Percentiles rank a stretch among this genome's conserved stretches.
phyloP scores from a whole-genome alignment of 192 early-diverging fungal species.

The Mortierella alpina region DNA sequence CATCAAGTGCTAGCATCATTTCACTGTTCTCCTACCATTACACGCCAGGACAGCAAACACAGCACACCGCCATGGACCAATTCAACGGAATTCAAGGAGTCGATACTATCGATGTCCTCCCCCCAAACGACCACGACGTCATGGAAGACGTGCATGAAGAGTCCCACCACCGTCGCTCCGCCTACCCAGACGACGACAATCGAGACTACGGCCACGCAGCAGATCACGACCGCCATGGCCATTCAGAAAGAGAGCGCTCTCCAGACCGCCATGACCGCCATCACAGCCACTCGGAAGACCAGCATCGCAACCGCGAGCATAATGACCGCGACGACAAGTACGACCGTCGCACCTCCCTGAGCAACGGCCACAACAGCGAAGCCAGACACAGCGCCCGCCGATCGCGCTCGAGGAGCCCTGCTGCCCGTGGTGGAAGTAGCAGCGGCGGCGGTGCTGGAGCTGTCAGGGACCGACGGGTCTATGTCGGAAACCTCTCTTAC shows the following conservation, averaged over 20 bases:
- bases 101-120: constrained; percentile 5
- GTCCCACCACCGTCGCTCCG: constrained; percentile 19
- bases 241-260: constrained; percentile 3
- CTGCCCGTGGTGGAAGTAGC: neutral
- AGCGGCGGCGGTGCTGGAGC: neutral
- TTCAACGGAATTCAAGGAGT: neutral
- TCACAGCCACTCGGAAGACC: neutral
- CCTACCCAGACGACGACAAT: constrained; percentile 12
- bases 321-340: constrained; percentile 30
- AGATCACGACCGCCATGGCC: neutral
- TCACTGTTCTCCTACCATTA: too few relatives aligned
- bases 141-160: constrained; percentile 18
- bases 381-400: constrained; percentile 22
- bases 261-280: neutral
- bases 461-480: constrained; percentile 72
- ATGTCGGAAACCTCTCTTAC: constrained; percentile 86
- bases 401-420: constrained; percentile 44
- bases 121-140: constrained; percentile 10
- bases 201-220: neutral
- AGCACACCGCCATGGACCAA: neutral
- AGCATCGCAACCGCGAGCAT: constrained; percentile 2
- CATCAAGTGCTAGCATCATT: neutral
- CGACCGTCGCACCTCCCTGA: constrained; percentile 9
- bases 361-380: neutral
- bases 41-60: too few relatives aligned